Evolutionary conservation across 2,329 filamentous ascomycete species (phyloP).

Genomic region (Boeremia lycopersici): DNA sequence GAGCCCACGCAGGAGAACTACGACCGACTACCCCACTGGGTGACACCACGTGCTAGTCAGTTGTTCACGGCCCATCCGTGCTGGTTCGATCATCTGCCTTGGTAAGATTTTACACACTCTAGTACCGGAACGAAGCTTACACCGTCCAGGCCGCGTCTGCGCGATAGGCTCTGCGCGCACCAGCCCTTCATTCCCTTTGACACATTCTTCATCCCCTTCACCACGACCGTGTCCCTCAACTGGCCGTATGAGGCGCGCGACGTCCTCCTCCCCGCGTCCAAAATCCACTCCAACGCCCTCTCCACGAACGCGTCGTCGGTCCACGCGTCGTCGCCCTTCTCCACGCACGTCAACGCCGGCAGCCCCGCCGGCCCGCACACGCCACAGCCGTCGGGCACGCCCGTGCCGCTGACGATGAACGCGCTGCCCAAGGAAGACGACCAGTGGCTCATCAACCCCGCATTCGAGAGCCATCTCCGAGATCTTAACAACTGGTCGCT

Average conservation of each 20-base stretch:
- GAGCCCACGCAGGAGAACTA: constrained; percentile 80
- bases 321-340: constrained; percentile 36
- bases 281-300: constrained; percentile 24
- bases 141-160: constrained; percentile 65
- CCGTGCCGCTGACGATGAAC: constrained; percentile 18
- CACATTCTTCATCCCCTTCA: constrained; percentile 83
- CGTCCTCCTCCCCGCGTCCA: constrained; percentile 62
- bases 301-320: constrained; percentile 33
- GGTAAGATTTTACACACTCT: constrained; percentile 46
- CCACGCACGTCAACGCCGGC: constrained; percentile 37
- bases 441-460: constrained; percentile 80
- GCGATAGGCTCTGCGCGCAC: constrained; percentile 65
- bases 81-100: constrained; percentile 85
- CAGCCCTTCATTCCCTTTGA: constrained; percentile 70
- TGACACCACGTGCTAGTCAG: constrained; percentile 70
- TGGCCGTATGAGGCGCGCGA: constrained; percentile 83
- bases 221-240: constrained; percentile 74
- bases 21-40: constrained; percentile 75
- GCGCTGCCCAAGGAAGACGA: constrained; percentile 49
- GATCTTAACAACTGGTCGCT: constrained; percentile 82
- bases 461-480: constrained; percentile 80
- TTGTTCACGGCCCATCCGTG: constrained; percentile 71
- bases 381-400: constrained; percentile 29
- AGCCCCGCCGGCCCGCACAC: constrained; percentile 35
- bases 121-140: constrained; percentile 15